Evolutionary conservation across 2,329 filamentous ascomycete genomes (phyloP).

Genomic region (Pestalotiopsis sp.): DNA sequence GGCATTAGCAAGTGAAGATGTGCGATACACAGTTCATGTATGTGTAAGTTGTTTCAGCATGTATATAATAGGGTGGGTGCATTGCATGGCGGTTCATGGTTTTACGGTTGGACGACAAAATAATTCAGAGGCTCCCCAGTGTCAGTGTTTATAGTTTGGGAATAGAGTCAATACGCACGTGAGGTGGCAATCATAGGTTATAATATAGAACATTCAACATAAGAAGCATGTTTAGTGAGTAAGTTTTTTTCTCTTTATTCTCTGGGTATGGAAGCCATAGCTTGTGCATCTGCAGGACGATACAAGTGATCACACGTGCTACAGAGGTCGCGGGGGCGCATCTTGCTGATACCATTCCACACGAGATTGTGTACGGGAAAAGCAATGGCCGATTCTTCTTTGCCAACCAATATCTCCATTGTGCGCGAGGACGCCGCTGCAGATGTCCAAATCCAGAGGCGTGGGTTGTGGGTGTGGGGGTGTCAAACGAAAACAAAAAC

Average conservation of each 20-base stretch:
- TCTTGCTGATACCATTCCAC: background rate
- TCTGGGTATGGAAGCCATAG: constrained; percentile 2
- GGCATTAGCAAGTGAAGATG: no score
- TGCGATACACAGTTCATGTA: no score
- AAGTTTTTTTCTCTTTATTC: constrained; percentile 4
- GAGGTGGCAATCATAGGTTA: background rate
- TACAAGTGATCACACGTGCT: background rate
- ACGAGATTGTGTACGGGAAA: background rate
- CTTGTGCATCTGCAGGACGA: background rate
- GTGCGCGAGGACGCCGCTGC: constrained; percentile 10
- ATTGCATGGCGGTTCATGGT: no score
- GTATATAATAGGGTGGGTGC: no score
- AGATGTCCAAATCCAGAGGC: constrained; percentile 3
- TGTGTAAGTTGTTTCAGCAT: no score
- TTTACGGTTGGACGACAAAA: no score
- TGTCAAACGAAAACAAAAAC: constrained; percentile 10
- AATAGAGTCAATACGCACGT: background rate
- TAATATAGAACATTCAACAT: background rate
- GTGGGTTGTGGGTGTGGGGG: constrained; percentile 5
- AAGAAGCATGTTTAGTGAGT: background rate
- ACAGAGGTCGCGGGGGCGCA: background rate
- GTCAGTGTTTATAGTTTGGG: background rate
- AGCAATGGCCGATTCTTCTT: background rate
- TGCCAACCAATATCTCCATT: background rate
- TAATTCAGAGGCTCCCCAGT: no score